Evolutionary conservation across 306 rosid species (phyloP).

Genomic region (Vicia sativa): DNA sequence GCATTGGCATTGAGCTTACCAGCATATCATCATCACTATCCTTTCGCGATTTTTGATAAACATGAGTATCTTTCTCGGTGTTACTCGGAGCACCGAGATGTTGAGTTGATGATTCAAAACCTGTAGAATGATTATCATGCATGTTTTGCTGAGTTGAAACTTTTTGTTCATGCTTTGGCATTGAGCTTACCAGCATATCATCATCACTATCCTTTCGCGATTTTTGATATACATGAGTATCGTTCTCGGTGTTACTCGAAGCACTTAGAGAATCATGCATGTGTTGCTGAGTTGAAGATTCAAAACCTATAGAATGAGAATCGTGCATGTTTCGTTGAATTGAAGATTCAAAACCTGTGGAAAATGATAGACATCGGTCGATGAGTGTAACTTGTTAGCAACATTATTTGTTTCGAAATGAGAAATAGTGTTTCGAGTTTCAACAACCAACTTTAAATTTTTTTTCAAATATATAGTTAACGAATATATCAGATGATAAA

Average conservation of each 20-base stretch:
- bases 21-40: too few species aligned
- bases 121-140: background rate
- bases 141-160: background rate
- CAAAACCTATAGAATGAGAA: conserved; percentile 21
- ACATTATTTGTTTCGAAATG: background rate
- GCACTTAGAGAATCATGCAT: conserved; percentile 15
- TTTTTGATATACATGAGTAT: too few species aligned
- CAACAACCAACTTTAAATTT: background rate
- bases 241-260: background rate
- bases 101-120: conserved; percentile 35
- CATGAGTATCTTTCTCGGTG: too few species aligned
- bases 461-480: background rate
- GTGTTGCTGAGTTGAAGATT: conserved; percentile 29
- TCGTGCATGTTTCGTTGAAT: conserved; percentile 2
- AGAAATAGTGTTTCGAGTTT: background rate
- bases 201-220: too few species aligned
- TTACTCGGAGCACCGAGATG: conserved; percentile 1
- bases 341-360: conserved; percentile 36
- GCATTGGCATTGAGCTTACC: too few species aligned
- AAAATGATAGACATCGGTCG: conserved; percentile 35
- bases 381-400: conserved; percentile 4
- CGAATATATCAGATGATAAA: background rate
- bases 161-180: too few species aligned
- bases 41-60: too few species aligned
- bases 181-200: too few species aligned